Evolutionary conservation across 2,329 filamentous ascomycete genomes (phyloP).

Genomic region (Stemphylium vesicarium): DNA sequence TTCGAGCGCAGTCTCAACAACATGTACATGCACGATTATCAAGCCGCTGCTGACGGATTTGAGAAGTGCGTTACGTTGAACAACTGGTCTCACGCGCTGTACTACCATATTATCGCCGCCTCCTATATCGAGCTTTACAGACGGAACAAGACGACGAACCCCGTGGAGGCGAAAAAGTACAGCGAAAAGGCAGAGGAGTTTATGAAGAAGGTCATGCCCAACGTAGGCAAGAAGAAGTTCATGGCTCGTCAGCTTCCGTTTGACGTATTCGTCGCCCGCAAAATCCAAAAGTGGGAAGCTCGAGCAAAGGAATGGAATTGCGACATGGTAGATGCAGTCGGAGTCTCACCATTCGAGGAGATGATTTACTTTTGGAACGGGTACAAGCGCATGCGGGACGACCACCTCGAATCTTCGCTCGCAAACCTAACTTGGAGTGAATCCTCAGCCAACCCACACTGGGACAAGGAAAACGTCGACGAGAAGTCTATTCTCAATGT

Average conservation of each 20-base stretch:
- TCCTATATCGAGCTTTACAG: conserved; percentile 85
- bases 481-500: conserved; percentile 71
- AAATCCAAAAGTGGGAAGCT: conserved; percentile 86
- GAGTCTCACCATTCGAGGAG: conserved; percentile 81
- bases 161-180: conserved; percentile 53
- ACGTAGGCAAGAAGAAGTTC: conserved; percentile 85
- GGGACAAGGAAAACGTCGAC: conserved; percentile 61
- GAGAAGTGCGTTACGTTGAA: conserved; percentile 64
- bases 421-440: conserved; percentile 73
- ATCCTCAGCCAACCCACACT: conserved; percentile 53
- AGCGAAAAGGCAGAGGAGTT: conserved; percentile 66
- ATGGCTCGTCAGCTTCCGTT: conserved; percentile 90
- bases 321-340: conserved; percentile 79
- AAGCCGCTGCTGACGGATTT: conserved; percentile 76
- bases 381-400: conserved; percentile 75
- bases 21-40: conserved; percentile 81
- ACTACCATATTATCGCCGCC: conserved; percentile 84
- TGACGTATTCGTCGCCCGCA: conserved; percentile 82
- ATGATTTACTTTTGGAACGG: conserved; percentile 97
- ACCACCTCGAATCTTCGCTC: conserved; percentile 69
- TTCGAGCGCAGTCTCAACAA: conserved; percentile 83
- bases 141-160: conserved; percentile 52
- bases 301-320: conserved; percentile 68
- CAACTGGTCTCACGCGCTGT: conserved; percentile 88
- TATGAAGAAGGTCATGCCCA: conserved; percentile 72